phyloP scores from a whole-genome alignment of 78 protist genomes.

The Dictyostelium brefeldianum region DNA sequence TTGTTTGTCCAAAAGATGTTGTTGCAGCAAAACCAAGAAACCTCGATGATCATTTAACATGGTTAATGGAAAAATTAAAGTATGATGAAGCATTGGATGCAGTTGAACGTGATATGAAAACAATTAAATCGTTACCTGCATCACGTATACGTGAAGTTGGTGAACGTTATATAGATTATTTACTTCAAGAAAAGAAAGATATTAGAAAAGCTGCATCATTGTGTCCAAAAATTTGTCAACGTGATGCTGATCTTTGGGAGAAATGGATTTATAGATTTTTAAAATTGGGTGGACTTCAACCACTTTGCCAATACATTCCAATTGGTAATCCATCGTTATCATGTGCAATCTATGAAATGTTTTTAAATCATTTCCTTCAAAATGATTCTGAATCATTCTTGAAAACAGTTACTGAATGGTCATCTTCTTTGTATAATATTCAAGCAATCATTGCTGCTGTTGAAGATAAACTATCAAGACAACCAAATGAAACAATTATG shows the following conservation, averaged over 20 bases:
- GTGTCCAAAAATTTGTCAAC: conserved; percentile 64
- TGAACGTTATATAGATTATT: conserved; percentile 85
- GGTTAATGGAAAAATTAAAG: conserved; percentile 87
- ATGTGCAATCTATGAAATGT: conserved; percentile 79
- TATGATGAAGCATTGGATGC: conserved; percentile 87
- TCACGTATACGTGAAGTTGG: conserved; percentile 78
- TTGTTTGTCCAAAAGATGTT: conserved; percentile 92
- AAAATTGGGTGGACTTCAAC: conserved; percentile 51
- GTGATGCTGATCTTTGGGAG: conserved; percentile 84
- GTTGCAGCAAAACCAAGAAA: conserved; percentile 91
- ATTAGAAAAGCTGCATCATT: conserved; percentile 83
- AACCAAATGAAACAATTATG: conserved; percentile 59
- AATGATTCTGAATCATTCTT: conserved; percentile 62
- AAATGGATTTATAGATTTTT: conserved; percentile 81
- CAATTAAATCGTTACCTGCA: conserved; percentile 28
- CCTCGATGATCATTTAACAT: conserved; percentile 91
- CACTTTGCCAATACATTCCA: conserved; percentile 87
- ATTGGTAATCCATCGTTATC: conserved; percentile 68
- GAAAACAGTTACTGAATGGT: conserved; percentile 82
- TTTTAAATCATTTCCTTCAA: conserved; percentile 74
- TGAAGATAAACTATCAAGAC: conserved; percentile 33
- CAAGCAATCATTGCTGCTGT: conserved; percentile 55
- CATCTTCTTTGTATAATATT: conserved; percentile 77
- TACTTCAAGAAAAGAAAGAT: conserved; percentile 28
- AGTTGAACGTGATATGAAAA: conserved; percentile 50